Base-by-base conservation (phyloP, 768 basidiomycete genomes). In the Neoboletus magnificus region DNA sequence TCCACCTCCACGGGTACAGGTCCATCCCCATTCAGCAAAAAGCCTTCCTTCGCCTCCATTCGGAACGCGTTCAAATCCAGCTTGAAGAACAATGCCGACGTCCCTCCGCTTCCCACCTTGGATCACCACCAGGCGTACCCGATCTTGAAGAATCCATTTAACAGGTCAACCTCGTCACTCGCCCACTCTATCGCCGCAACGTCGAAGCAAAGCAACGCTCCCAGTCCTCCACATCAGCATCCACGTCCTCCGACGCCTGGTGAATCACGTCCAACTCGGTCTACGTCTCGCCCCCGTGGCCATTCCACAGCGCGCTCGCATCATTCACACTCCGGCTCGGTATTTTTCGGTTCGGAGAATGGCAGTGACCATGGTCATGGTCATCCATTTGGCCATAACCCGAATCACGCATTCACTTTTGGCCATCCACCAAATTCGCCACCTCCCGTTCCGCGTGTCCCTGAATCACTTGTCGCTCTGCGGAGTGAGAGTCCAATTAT, bases 21-120 rank as follows among this genome's bases (percentile, higher is more conserved):
- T 35, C 59, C 63, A 42, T 72, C 82, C n/a, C 76, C 83, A 1
- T 88, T 91, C 65, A 75, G 82, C 41, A 91, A 90, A 75, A 93
- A 93, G 63, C 71, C 87, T 3, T 93, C 91, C 0, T 92, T 93
- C 56, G 91, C 91, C 2, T 92, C 89, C 16, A 83, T 93, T 56
- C 84, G 89, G 39, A 91, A 91, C 66, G 90, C 91, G 4, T 92
- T 93, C 79, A 93, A 89, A 71, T 82, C 80, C 43, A 60, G 62
- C 43, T 44, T 63, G 5, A 78, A 79, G 52, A 89, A 80, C 64
- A 77, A 71, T 51, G 75, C 69, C 48, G 83, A 86, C n/a, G 74
- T 85, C 7, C 91, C 91, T 23, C 89, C 90, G n/a, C 76, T 93
- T 51, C 91, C 90, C 15, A 73, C 76, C 35, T 70, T 91, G 30